Evolutionary conservation across 139 green algal genomes (phyloP), one percentile per base, ranked within the genome.

Genomic region (Chlamydomonas schloesseri): DNA sequence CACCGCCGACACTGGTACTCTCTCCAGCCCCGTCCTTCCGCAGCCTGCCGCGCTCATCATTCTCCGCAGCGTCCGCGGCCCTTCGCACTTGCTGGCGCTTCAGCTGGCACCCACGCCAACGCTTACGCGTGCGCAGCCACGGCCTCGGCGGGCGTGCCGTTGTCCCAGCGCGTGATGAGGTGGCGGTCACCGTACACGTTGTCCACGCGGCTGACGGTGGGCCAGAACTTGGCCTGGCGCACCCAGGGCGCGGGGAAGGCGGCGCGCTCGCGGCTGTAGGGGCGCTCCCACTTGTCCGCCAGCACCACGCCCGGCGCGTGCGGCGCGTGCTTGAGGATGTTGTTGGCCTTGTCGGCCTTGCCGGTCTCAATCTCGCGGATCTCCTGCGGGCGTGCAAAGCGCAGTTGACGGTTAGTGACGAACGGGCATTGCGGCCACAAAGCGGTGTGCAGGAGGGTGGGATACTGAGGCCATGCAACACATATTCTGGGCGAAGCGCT

Each of bases 171-270:
- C 9, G 79, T 90, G 28, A 96, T 47, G 14, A 99, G 89, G 91
- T 99, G 93, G 75, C 97, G 94, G 93, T 99, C 98, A 24, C 98
- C 98, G 77, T 97, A 98, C 77, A 99, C 98, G 86, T 99, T 99
- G 93, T 99, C 98, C 60, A 99, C 95, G 29, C 98, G 92, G 50
- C 78, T 87, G 21, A 87, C 96, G 50, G 95, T 97, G 55, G 98
- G 98, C 98, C 98, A 99, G 96, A 99, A 99, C 96, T 99, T 99
- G 90, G 94, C 88, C 70, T 89, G 77, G 34, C 62, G 71, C 46
- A 99, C 93, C 96, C 97, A 99, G 1, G 92, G 71, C 24, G 96
- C 96, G 0, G 98, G 98, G 96, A 97, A 99, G 14, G 96, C 97
- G 24, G 96, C 98, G 76, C 87, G 60, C 92, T 99, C 97, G 53